Conservation (phyloP, 2,329 filamentous ascomycete genomes). For the Neofusicoccum sp. region DNA sequence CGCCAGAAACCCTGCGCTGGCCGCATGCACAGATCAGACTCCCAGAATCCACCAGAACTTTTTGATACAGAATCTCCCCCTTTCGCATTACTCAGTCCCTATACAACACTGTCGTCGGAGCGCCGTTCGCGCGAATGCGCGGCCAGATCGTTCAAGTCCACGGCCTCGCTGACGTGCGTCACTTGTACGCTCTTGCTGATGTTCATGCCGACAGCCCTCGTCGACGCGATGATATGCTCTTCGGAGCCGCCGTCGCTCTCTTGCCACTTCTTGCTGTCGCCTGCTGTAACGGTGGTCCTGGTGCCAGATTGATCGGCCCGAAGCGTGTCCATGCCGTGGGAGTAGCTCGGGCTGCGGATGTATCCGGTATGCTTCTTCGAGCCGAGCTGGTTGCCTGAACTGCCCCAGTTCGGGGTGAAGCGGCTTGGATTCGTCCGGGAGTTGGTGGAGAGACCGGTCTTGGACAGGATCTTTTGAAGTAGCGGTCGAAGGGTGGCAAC, state of each 20-base stretch:
- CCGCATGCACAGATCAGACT: conserved; percentile 1
- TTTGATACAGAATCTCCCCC: background rate
- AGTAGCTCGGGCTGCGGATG: conserved; percentile 18
- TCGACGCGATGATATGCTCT: background rate
- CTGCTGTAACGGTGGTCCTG: conserved; percentile 16
- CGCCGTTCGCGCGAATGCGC: background rate
- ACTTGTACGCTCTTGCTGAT: conserved; percentile 18
- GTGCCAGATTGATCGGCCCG: conserved; percentile 17
- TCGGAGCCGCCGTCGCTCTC: conserved; percentile 6
- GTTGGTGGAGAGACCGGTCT: conserved; percentile 24
- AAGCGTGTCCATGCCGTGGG: conserved; percentile 16
- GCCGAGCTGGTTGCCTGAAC: conserved; percentile 5
- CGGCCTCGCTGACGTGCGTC: conserved; percentile 11
- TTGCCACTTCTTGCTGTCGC: conserved; percentile 6
- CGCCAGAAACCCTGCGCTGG: conserved; percentile 5
- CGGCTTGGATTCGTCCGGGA: conserved; percentile 16
- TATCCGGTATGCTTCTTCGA: conserved; percentile 20
- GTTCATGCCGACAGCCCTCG: background rate
- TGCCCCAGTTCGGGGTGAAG: conserved; percentile 8
- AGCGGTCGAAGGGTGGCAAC: conserved; percentile 52
- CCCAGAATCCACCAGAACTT: background rate
- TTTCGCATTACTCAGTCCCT: background rate
- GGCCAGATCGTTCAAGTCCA: background rate
- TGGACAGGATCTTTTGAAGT: conserved; percentile 34
- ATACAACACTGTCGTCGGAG: conserved; percentile 3